A percentile compares a stretch with the other conserved stretches of the same genome.
phyloP scores from a whole-genome alignment of 2,329 filamentous ascomycete genomes.

The Ophiostoma ulmi region DNA sequence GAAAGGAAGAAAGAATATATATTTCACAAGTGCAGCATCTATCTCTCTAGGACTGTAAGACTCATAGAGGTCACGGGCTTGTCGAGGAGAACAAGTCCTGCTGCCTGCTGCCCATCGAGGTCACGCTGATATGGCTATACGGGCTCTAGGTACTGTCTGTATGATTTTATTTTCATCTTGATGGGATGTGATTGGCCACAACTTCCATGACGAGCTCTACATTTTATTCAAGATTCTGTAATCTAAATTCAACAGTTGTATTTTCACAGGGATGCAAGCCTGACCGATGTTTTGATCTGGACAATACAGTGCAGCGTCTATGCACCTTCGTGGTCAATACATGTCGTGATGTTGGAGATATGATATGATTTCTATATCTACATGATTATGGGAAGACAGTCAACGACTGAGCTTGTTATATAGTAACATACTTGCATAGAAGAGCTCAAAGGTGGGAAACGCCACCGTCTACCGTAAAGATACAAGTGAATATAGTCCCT shows the following conservation, averaged over 20 bases:
- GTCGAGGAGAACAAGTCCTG: too few species aligned
- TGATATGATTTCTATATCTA: background rate
- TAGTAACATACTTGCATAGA: too few species aligned
- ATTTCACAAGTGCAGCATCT: too few species aligned
- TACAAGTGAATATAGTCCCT: background rate
- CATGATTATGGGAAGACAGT: background rate
- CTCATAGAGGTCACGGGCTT: too few species aligned
- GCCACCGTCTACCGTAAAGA: background rate
- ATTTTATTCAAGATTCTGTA: background rate
- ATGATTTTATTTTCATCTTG: background rate
- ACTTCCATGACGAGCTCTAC: background rate
- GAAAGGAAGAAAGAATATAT: too few species aligned
- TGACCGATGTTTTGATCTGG: background rate
- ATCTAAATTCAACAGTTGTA: background rate
- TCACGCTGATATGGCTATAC: background rate
- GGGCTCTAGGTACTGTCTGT: background rate
- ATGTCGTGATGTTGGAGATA: background rate
- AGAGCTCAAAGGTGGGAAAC: accelerated
- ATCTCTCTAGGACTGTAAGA: too few species aligned
- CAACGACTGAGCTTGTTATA: too few species aligned
- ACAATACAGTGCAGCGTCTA: background rate
- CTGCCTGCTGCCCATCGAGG: background rate
- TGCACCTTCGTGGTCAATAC: accelerated
- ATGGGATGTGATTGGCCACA: background rate
- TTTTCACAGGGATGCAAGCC: background rate